Evolutionary conservation across 2,329 filamentous ascomycete genomes (phyloP), one percentile per base, ranked within the genome.

Genomic region (Pyrenophora tritici-repentis): DNA sequence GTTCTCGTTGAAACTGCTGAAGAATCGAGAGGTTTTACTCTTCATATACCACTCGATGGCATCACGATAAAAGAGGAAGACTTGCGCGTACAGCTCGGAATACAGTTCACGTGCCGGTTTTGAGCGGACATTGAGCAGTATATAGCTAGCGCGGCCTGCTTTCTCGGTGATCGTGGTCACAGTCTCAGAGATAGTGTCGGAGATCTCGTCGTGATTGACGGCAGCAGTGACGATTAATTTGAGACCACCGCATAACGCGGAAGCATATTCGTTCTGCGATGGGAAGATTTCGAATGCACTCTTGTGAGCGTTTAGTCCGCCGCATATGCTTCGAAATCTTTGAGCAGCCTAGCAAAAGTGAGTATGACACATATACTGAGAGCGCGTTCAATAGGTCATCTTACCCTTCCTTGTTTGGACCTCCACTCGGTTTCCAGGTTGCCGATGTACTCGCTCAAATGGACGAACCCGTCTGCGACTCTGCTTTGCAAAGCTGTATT

Each of bases 1-100:
- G 8, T 50, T 51, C 13, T 55, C 45, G 29, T 60, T 58, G 46
- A 60, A 60, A 34, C 44, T 53, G 22, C 33, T 20, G 29, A 57
- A 45, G 41, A 60, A 58, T 29, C 46, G 55, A 2, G 50, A 52
- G 13, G 31, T 31, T 10, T 42, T 46, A 6, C 53, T 52, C 13
- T 43, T 37, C 29, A 55, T 31, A 41, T 50, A 60, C 56, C 56
- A 60, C 37, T 49, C 52, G 6, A 55, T 45, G 3, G 48, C 42
- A 31, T 53, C 39, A 1, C 41, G 42, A 31, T 50, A 55, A 37
- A 58, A 58, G 5, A 33, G 22, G 29, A 58, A 58, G 1, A 58
- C 39, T 8, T 42, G 44, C 5, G 39, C 48, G 29, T 58, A 58
- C 5, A 58, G 31, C 12, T 55, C 31, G 7, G 55, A 42, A 12